A percentile compares a stretch with the other conserved stretches of the same genome.
phyloP scores from a whole-genome alignment of 2,329 filamentous ascomycete genomes.

The Podosphaera fusca region DNA sequence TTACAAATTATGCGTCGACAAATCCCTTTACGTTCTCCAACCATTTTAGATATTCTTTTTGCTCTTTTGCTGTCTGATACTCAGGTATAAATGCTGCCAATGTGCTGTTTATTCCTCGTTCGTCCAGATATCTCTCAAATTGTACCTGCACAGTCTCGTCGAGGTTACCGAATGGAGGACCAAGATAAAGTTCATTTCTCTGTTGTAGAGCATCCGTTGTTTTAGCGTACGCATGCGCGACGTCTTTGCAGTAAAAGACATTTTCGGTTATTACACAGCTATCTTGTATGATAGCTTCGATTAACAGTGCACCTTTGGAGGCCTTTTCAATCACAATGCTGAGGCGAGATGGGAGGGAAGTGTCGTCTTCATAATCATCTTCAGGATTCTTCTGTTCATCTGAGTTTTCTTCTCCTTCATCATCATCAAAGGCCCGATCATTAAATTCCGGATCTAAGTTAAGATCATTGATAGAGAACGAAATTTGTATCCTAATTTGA shows the following conservation, averaged over 20 bases:
- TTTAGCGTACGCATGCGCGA: constrained; percentile 52
- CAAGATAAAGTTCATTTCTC: constrained; percentile 61
- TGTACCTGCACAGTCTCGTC: constrained; percentile 89
- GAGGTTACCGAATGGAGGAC: constrained; percentile 78
- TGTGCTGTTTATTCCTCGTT: constrained; percentile 70
- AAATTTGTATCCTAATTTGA: constrained; percentile 41
- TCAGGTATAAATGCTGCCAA: constrained; percentile 82
- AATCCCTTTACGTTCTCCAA: constrained; percentile 71
- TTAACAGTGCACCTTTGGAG: constrained; percentile 60
- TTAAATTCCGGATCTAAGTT: constrained; percentile 35
- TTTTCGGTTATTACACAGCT: constrained; percentile 74
- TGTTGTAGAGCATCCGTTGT: constrained; percentile 56
- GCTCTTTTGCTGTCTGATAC: constrained; percentile 96
- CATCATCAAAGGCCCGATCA: constrained; percentile 31
- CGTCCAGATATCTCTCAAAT: constrained; percentile 82
- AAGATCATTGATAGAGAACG: constrained; percentile 69
- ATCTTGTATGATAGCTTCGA: constrained; percentile 71
- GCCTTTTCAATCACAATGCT: constrained; percentile 79
- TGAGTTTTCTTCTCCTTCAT: constrained; percentile 26
- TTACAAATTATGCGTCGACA: constrained; percentile 36
- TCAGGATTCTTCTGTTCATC: constrained; percentile 32
- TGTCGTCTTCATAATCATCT: constrained; percentile 28
- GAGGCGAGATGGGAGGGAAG: constrained; percentile 56
- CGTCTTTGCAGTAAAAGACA: constrained; percentile 65
- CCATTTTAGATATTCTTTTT: constrained; percentile 89